Conservation (phyloP, 2,329 filamentous ascomycete species). For the Aspergillus sp. region DNA sequence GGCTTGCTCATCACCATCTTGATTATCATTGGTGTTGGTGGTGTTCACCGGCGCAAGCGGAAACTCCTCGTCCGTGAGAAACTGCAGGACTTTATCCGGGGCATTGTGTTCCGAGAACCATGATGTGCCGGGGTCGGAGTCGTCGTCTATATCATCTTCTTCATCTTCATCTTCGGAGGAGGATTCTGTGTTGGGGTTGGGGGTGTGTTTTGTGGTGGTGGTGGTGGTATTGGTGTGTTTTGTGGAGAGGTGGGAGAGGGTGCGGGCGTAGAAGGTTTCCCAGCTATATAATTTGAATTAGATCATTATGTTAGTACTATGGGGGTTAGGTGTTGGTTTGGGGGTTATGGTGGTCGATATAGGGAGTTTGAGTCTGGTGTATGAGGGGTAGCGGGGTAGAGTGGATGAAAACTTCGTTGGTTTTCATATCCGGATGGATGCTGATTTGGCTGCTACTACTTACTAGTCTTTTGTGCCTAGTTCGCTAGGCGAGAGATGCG, state of each 20-base stretch:
- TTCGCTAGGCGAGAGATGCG: conserved; percentile 72
- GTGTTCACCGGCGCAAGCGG: conserved; percentile 47
- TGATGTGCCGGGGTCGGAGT: conserved; percentile 77
- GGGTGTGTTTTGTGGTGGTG: conserved; percentile 21
- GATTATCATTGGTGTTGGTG: conserved; percentile 25
- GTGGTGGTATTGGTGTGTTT: conserved; percentile 19
- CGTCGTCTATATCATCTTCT: conserved; percentile 71
- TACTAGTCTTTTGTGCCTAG: conserved; percentile 93
- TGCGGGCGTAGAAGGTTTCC: conserved; percentile 55
- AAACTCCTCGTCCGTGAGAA: conserved; percentile 58
- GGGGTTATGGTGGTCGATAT: not conserved
- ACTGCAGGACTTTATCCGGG: conserved; percentile 74
- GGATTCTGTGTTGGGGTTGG: conserved; percentile 57
- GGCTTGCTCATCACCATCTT: no score
- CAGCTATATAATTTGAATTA: conserved; percentile 56
- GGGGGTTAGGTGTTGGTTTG: conserved; percentile 3
- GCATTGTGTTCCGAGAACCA: conserved; percentile 97
- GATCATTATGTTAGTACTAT: not conserved
- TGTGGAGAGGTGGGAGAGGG: conserved; percentile 41
- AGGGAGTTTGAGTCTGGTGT: not conserved
- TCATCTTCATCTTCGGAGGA: conserved; percentile 49
- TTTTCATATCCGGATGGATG: not conserved
- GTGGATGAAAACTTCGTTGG: not conserved
- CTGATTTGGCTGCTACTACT: conserved; percentile 33
- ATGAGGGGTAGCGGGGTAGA: conserved; percentile 19